Percentiles rank a stretch among this genome's conserved stretches.
Evolutionary conservation across 768 basidiomycete species (phyloP).

Genomic region (Agaricus bisporus): DNA sequence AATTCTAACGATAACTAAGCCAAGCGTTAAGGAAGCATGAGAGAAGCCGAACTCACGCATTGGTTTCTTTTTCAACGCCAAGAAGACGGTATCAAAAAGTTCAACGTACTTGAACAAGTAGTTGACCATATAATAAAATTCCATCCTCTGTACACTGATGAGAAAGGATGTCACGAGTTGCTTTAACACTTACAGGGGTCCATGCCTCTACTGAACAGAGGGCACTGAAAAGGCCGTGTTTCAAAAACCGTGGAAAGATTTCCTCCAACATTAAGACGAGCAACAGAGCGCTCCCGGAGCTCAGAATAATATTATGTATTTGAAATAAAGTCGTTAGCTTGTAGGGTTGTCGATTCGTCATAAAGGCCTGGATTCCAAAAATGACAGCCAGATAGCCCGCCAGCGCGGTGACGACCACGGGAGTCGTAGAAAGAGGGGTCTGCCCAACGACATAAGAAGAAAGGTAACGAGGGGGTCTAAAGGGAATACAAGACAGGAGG

Average conservation of each 20-base stretch:
- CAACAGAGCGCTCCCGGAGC: constrained; percentile 76
- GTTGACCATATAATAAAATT: constrained; percentile 98
- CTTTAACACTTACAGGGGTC: constrained; percentile 65
- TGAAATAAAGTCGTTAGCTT: constrained; percentile 84
- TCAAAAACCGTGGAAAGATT: constrained; percentile 73
- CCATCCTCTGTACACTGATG: constrained; percentile 54
- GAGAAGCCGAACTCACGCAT: constrained; percentile 52
- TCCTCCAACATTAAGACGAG: constrained; percentile 91
- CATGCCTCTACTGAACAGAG: constrained; percentile 77
- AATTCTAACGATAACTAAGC: constrained; percentile 53
- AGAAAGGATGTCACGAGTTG: constrained; percentile 14
- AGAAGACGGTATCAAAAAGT: constrained; percentile 93
- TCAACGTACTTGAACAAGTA: constrained; percentile 99
- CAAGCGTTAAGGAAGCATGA: constrained; percentile 6
- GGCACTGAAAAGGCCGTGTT: constrained; percentile 64
- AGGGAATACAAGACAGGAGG: constrained; percentile 52
- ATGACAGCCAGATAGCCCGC: constrained; percentile 81
- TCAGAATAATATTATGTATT: constrained; percentile 85
- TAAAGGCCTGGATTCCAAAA: constrained; percentile 77
- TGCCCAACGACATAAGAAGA: constrained; percentile 64
- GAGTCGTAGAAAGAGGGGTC: constrained; percentile 80
- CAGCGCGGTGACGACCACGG: constrained; percentile 65
- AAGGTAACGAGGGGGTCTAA: constrained; percentile 51
- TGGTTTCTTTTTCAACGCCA: constrained; percentile 97
- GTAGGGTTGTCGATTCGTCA: constrained; percentile 70